These are phyloP conservation scores for Lecanicillium sp. DNA, from an alignment of 2,329 filamentous ascomycete species.

Conservation along the genomic window DNA sequence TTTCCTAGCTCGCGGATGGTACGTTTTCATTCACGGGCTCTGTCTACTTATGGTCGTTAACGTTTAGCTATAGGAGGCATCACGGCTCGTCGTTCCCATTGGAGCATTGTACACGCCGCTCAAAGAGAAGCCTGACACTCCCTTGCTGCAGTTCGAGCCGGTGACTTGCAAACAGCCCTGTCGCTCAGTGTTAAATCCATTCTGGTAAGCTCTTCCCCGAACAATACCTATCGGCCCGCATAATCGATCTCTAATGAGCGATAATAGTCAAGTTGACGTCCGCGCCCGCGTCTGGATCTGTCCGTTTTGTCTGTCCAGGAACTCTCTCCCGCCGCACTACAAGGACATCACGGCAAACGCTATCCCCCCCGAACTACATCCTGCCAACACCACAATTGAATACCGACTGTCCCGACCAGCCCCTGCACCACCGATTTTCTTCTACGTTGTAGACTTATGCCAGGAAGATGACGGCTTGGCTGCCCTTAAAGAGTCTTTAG, in stretches of 20 bases:
- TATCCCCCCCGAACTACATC: slow-evolving; percentile 77
- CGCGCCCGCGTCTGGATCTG: slow-evolving; percentile 82
- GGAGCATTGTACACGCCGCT: slow-evolving; percentile 91
- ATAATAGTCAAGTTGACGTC: slow-evolving; percentile 69
- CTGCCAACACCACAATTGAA: slow-evolving; percentile 81
- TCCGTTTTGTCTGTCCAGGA: slow-evolving; percentile 78
- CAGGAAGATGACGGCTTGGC: slow-evolving; percentile 81
- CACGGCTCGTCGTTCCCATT: slow-evolving; percentile 88
- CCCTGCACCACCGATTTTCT: slow-evolving; percentile 78
- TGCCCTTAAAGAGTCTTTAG: slow-evolving; percentile 76
- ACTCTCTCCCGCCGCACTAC: slow-evolving; percentile 77
- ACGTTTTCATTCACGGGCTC: slow-evolving; percentile 19
- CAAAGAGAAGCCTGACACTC: slow-evolving; percentile 88
- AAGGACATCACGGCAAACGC: slow-evolving; percentile 81
- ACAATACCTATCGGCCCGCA: slow-evolving; percentile 15
- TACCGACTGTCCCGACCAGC: slow-evolving; percentile 74
- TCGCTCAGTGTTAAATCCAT: slow-evolving; percentile 91
- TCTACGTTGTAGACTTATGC: slow-evolving; percentile 83
- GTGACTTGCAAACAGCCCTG: slow-evolving; percentile 96
- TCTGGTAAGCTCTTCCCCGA: slow-evolving; percentile 57
- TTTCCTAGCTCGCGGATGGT: slow-evolving; percentile 98
- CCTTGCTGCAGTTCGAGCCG: slow-evolving; percentile 88
- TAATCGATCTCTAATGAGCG: neutral
- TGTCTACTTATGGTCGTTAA: neutral
- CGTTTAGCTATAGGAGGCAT: slow-evolving; percentile 63